Base-by-base conservation (phyloP, 352 stramenopile species). In the Phytophthora megakarya region DNA sequence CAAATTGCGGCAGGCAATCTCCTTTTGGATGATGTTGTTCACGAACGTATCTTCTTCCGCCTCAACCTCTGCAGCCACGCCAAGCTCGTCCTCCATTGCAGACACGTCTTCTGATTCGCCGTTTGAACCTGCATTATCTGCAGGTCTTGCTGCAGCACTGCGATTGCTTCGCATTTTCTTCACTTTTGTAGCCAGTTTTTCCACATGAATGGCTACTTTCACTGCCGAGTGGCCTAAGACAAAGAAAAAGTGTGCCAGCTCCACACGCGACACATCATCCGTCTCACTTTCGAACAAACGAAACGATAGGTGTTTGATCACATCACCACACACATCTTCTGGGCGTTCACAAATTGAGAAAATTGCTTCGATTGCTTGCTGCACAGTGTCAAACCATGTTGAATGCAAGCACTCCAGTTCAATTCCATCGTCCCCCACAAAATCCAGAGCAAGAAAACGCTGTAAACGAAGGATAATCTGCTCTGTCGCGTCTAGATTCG, bases 191-290 rank as follows among this genome's bases (percentile, higher is more conserved):
- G 88, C 94, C 12, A 99, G 61, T 15, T 81, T 82, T 68, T 99
- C 97, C 22, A 97, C 95, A 59, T 98, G 96, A 58, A 98, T 94
- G 1, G 98, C 83, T 16, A 98, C 82, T 64, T 96, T 95, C 22
- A 99, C 84, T n/a, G 95, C 89, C 44, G 97, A 91, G 54, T 99
- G 94, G 10, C 97, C 97, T 30, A 98, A 69, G 9, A 98, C 85
- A 68, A 99, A 98, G 42, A 99, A 89, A 60, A 99, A 98, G 53
- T 97, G 84, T 5, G 93, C 87, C 19, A 99, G 75, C 72, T 87
- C 83, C 23, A 84, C 74, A 5, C 73, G 67, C 7, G 75, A 81
- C n/a, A 84, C 67, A 58, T 95, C 86, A 11, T 89, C 84, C 47
- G 76, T 76, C 23, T 84, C 76, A 26, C 79, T 80, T 37, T 86